Base-by-base conservation (phyloP, 2,329 filamentous ascomycete genomes). In the Neofusicoccum umdonicola region DNA sequence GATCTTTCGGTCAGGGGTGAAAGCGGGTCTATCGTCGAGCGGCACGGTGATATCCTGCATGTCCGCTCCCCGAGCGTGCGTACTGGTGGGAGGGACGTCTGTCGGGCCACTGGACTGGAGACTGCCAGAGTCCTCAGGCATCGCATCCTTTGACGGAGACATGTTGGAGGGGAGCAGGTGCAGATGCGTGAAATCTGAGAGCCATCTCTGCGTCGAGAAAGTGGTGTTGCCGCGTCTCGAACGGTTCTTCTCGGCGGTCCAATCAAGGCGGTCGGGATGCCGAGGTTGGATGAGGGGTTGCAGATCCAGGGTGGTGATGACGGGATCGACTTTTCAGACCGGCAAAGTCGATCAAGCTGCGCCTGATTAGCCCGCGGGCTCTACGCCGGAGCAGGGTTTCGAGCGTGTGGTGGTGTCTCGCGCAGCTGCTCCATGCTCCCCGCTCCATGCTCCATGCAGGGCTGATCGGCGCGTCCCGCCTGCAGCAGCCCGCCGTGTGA, bases 1-100 rank as follows among this genome's bases (percentile, higher is more conserved):
- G 2, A 66, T 62, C 69, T 41, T 41, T 27, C 52, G 22, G 11
- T 42, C 17, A 11, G 35, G 39, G 9, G 52, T 41, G 22, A 56
- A 56, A 9, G 52, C 52, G 11, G 52, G 52, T 8, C 17, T 15
- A n/a, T 56, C 52, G 17, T 42, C 27, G n/a, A 56, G 17, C 52
- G 35, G 52, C 15, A 56, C 35, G 3, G 48, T 34, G 27, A 51
- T 35, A 9, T 51, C 34, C 48, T 12, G 22, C 48, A 51, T 34
- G 48, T 35, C n/a, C 27, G n/a, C 15, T 15, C 48, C 27, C 11
- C 27, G 27, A 51, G 48, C 48, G 27, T 35, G 48, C 27, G 27
- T 1, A 8, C 3, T 12, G 19, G 27, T 22, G 12, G 27, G 48
- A 15, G 27, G 27, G n/a, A 22, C n/a, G 27, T 31, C 4, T 31